Conservation (phyloP, 768 basidiomycete genomes). For the Termitomyces sp. region DNA sequence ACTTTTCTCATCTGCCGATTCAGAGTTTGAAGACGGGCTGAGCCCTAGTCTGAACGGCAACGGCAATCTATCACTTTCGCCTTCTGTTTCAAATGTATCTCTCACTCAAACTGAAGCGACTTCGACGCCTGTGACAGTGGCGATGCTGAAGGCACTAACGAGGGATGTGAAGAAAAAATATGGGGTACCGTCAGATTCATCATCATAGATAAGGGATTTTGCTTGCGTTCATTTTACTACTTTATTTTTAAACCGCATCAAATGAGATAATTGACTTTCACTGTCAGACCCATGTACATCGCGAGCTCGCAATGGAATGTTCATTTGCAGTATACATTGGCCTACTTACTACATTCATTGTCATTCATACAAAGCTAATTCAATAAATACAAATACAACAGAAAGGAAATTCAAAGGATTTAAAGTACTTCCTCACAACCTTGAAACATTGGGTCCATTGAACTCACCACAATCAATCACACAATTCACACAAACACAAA, state of each 20-base stretch:
- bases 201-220: not conserved
- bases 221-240: not conserved
- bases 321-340: not conserved
- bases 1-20: constrained; percentile 26
- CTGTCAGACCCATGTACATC: not conserved
- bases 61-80: constrained; percentile 36
- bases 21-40: constrained; percentile 23
- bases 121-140: constrained; percentile 40
- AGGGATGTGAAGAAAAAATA: constrained; percentile 49
- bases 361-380: not conserved
- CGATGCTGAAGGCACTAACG: constrained; percentile 60
- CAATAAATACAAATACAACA: not conserved
- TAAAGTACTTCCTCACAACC: not conserved
- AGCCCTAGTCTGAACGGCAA: constrained; percentile 30
- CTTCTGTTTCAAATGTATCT: constrained; percentile 38
- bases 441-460: not conserved
- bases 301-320: not conserved
- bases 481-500: not conserved
- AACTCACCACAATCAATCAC: not conserved
- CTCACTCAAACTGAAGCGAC: constrained; percentile 24
- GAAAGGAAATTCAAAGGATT: not conserved
- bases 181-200: constrained; percentile 10
- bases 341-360: not conserved
- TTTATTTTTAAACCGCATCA: not conserved
- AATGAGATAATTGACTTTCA: too few species aligned